Percentiles rank a stretch among this genome's conserved stretches.
Conservation (phyloP, 2,329 filamentous ascomycete species). For the Aspergillus sojae region DNA sequence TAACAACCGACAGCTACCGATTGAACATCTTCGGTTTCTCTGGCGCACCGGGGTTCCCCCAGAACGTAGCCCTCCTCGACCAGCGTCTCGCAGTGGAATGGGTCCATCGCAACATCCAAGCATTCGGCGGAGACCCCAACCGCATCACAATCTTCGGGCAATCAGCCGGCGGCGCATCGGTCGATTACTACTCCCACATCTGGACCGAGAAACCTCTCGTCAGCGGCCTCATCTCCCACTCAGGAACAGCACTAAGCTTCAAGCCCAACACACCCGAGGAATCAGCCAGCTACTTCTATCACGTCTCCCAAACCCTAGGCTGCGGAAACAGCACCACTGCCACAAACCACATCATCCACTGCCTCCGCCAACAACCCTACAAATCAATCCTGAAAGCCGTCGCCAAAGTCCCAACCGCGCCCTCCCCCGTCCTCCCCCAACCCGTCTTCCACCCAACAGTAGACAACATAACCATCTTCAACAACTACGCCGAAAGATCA, state of each 20-base stretch:
- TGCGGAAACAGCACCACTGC: constrained; percentile 35
- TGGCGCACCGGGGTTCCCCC: constrained; percentile 31
- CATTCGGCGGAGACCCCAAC: constrained; percentile 54
- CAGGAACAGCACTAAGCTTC: constrained; percentile 48
- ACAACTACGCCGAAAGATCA: constrained; percentile 42
- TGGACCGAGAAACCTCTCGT: constrained; percentile 42
- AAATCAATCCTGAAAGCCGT: constrained; percentile 42
- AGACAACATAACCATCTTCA: constrained; percentile 47
- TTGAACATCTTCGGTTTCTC: constrained; percentile 49
- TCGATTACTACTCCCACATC: constrained; percentile 36
- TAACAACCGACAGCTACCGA: constrained; percentile 30
- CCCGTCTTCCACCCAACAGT: constrained; percentile 47
- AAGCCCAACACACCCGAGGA: constrained; percentile 40
- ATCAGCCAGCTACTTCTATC: constrained; percentile 47
- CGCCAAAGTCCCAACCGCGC: constrained; percentile 34
- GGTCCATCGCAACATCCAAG: constrained; percentile 53
- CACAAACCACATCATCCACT: constrained; percentile 34
- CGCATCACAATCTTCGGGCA: constrained; percentile 53
- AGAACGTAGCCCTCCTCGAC: constrained; percentile 57
- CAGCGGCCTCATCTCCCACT: constrained; percentile 40
- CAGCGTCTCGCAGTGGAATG: constrained; percentile 57
- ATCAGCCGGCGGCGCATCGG: constrained; percentile 42
- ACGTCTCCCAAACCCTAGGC: constrained; percentile 43
- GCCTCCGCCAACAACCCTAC: constrained; percentile 43
- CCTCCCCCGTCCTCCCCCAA: constrained; percentile 32